Percentiles rank a stretch among this genome's conserved stretches.
phyloP scores from a whole-genome alignment of 345 rosid species.

The Ailanthus altissimus region DNA sequence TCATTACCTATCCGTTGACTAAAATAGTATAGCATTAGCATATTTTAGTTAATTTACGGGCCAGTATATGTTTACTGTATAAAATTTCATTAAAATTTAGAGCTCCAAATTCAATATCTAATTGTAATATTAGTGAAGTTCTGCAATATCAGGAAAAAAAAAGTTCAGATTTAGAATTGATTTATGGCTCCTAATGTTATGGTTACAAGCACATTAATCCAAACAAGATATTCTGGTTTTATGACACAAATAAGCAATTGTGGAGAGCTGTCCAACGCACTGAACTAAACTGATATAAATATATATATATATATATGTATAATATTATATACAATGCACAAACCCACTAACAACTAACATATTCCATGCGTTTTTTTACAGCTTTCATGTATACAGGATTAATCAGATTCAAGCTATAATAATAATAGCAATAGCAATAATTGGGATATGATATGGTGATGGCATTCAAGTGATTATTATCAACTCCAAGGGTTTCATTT shows the following conservation, averaged over 20 bases:
- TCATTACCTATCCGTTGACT: no score
- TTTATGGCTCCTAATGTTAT: not conserved
- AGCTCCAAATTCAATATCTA: no score
- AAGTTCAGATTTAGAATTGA: no score
- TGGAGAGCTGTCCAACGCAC: not conserved
- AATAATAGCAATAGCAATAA: not conserved
- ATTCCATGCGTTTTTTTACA: not conserved
- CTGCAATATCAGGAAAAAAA: no score
- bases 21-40: no score
- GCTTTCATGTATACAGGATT: not conserved
- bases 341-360: not conserved
- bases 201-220: not conserved
- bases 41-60: no score
- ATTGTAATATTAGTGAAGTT: no score
- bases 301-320: no score
- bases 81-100: no score
- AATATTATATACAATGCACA: not conserved
- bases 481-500: slow-evolving; percentile 6
- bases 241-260: not conserved
- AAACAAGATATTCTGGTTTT: not conserved
- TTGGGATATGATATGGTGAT: not conserved
- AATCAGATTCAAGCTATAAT: not conserved
- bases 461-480: slow-evolving; percentile 24
- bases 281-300: not conserved
- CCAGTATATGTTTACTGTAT: no score